These are phyloP conservation scores for Cordyceps javanica DNA, from an alignment of 2,329 filamentous ascomycete genomes.

Conservation along the genomic window DNA sequence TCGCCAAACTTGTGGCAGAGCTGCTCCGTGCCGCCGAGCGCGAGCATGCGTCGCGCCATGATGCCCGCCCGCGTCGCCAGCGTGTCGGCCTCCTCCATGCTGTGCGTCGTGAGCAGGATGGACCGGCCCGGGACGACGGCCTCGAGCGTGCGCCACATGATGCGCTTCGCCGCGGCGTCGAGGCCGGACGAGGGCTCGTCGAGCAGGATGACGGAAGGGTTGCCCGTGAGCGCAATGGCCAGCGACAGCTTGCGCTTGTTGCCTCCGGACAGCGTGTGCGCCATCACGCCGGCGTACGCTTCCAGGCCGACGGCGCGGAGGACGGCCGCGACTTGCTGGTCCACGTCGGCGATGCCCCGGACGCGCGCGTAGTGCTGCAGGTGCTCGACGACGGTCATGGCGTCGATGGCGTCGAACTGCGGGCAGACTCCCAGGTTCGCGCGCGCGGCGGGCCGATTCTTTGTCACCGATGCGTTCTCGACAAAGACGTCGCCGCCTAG, in stretches of 20 bases:
- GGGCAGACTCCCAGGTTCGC: constrained; percentile 65
- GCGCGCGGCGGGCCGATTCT: constrained; percentile 56
- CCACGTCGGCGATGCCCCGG: constrained; percentile 53
- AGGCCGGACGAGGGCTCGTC: constrained; percentile 70
- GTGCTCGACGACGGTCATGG: constrained; percentile 68
- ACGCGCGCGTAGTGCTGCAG: constrained; percentile 66
- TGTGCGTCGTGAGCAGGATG: constrained; percentile 69
- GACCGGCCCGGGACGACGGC: constrained; percentile 60
- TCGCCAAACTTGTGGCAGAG: constrained; percentile 67
- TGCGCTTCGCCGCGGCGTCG: constrained; percentile 66
- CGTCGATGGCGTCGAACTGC: constrained; percentile 67
- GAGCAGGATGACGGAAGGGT: constrained; percentile 65
- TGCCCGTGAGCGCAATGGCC: constrained; percentile 69
- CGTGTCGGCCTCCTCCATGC: constrained; percentile 76
- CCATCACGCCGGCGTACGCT: constrained; percentile 56
- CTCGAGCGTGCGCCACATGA: constrained; percentile 69
- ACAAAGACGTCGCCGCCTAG: constrained; percentile 58
- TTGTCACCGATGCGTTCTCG: constrained; percentile 58
- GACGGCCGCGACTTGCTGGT: constrained; percentile 56
- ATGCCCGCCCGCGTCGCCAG: constrained; percentile 61
- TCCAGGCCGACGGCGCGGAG: constrained; percentile 60
- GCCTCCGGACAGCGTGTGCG: constrained; percentile 63
- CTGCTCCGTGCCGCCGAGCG: constrained; percentile 62
- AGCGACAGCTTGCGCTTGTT: constrained; percentile 72
- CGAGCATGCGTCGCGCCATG: constrained; percentile 73